Percentiles rank a stretch among this genome's conserved stretches.
phyloP scores from a whole-genome alignment of 257 asterid genomes.

The Solanum piurae region DNA sequence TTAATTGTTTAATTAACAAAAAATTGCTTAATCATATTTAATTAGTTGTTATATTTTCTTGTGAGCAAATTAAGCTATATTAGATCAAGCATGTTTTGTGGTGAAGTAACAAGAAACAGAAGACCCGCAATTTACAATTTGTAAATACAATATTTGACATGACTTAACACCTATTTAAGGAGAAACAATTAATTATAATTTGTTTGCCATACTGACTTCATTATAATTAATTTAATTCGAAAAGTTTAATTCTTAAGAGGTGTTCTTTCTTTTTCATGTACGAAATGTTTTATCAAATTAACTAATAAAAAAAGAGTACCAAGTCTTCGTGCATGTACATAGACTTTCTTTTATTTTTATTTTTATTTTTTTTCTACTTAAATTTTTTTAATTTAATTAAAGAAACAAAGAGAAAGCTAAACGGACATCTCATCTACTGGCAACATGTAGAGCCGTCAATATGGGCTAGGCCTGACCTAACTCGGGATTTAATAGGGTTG shows the following conservation, averaged over 20 bases:
- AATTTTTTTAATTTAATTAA: neutral
- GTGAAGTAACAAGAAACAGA: neutral
- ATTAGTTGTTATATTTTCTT: neutral
- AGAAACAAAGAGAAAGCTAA: conserved; percentile 5
- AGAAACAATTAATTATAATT: neutral
- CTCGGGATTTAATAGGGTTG: too few relatives aligned
- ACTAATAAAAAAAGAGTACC: neutral
- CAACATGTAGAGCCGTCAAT: conserved; percentile 25
- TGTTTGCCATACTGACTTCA: neutral
- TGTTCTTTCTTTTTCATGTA: neutral
- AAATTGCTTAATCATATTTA: neutral
- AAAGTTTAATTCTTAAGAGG: neutral
- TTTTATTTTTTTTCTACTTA: neutral
- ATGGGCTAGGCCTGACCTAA: too few relatives aligned
- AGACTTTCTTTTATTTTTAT: neutral
- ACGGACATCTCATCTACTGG: conserved; percentile 19
- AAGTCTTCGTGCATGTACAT: neutral
- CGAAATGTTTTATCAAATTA: neutral
- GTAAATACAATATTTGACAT: neutral
- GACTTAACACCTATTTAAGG: neutral
- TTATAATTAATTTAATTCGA: neutral
- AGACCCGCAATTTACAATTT: neutral
- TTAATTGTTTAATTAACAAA: neutral
- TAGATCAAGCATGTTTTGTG: neutral
- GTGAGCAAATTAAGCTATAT: neutral